Evolutionary conservation across 805 yeast genomes (phyloP), one percentile per base, ranked within the genome.

Genomic region (Myxozyma neglecta): DNA sequence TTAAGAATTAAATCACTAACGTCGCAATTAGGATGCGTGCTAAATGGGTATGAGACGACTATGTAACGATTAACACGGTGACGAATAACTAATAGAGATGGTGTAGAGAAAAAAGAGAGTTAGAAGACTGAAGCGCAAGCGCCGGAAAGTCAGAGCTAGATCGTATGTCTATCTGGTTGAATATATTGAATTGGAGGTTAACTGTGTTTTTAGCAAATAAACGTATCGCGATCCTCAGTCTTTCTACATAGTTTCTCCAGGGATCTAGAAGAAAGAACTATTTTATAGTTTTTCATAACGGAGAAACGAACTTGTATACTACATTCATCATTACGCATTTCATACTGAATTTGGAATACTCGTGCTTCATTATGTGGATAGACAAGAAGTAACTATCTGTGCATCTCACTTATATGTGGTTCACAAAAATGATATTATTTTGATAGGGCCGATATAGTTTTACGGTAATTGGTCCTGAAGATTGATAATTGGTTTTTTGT

Each of bases 61-160:
- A 39, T 18, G 16, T 3, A 35, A 7, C n/a, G n/a, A 10, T 24
- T 1, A 18, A 52, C n/a, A 18, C 3, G 37, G 2, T 9, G 9
- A 48, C 13, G 29, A 14, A 40, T 64, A 54, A 61, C 54, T 51
- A 54, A 40, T 24, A 24, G 40, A 9, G 37, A 24, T 24, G 34
- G 18, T 35, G 34, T 40, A 59, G 98, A 93, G 97, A 89, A 93
- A 93, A 89, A 93, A 93, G 96, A 93, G 98, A 92, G 96, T 89
- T 83, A 92, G 98, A 90, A 90, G 98, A 90, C 90, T 93, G 80
- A 93, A 93, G 90, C 90, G 97, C 87, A 93, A 93, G 96, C 90
- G 98, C 89, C 97, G 98, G 97, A 93, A 93, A 97, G 97, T 93
- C 78, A 90, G 98, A 90, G 98, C 98, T 84, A 91, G 98, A 90